phyloP scores from a whole-genome alignment of 306 rosid genomes.

The Inga oerstediana region DNA sequence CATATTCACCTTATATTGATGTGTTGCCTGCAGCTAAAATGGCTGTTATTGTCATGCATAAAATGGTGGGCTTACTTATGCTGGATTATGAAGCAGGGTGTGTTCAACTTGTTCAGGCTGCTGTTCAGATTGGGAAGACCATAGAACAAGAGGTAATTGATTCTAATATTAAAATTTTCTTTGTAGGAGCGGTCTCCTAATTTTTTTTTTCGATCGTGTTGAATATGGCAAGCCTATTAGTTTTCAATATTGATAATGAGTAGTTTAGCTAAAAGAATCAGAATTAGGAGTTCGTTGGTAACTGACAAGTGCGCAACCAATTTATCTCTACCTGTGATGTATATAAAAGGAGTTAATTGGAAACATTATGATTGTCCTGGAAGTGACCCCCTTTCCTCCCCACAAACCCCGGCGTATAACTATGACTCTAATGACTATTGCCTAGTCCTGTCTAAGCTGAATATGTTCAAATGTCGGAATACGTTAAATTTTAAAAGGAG shows the following conservation, averaged over 20 bases:
- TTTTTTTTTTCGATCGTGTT: not conserved
- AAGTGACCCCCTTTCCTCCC: not conserved
- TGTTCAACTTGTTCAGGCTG: slow-evolving; percentile 82
- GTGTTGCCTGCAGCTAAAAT: slow-evolving; percentile 68
- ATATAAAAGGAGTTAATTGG: not conserved
- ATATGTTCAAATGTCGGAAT: too few species aligned
- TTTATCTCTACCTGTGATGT: not conserved
- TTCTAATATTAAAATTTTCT: not conserved
- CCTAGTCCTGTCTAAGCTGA: too few species aligned
- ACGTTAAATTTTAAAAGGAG: too few species aligned
- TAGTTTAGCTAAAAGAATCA: not conserved
- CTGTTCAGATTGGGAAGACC: slow-evolving; percentile 79
- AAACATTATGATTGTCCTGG: not conserved
- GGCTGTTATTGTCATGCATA: slow-evolving; percentile 86
- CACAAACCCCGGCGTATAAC: too few species aligned
- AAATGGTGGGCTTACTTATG: slow-evolving; percentile 75
- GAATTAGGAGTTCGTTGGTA: not conserved
- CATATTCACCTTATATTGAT: slow-evolving; percentile 67
- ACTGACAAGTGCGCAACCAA: not conserved
- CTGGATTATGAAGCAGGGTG: slow-evolving; percentile 66
- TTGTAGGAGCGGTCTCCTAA: not conserved
- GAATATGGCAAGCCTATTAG: not conserved
- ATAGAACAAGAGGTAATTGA: slow-evolving; percentile 76
- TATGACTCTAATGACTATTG: too few species aligned
- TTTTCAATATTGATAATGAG: not conserved